phyloP scores from a whole-genome alignment of 108 stramenopile genomes.

The Cyclostephanos invisitatus region DNA sequence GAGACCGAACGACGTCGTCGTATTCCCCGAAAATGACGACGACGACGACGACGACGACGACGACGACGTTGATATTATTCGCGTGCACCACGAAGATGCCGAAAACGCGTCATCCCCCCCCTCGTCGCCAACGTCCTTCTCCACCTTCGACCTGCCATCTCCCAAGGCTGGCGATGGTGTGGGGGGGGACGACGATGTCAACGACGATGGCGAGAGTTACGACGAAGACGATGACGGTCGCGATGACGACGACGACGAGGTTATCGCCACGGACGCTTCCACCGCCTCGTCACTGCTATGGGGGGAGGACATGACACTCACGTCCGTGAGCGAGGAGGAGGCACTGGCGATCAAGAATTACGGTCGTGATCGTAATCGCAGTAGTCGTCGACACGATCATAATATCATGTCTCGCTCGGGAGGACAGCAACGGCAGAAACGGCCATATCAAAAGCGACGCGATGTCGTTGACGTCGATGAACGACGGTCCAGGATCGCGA shows the following conservation, averaged over 20 bases:
- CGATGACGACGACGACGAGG: constrained; percentile 3
- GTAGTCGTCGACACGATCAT: too few relatives aligned
- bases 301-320: constrained; percentile 50
- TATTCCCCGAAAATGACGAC: too few relatives aligned
- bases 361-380: not conserved
- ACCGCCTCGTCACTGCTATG: constrained; percentile 46
- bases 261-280: constrained; percentile 30
- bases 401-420: too few relatives aligned
- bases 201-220: not conserved
- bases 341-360: constrained; percentile 29
- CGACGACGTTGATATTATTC: too few relatives aligned
- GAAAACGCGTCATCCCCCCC: constrained; percentile 3
- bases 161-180: not conserved
- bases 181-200: too few relatives aligned
- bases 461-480: not conserved
- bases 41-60: not conserved
- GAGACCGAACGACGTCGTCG: too few relatives aligned
- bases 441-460: not conserved
- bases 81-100: too few relatives aligned
- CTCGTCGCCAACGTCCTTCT: constrained; percentile 10
- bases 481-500: not conserved
- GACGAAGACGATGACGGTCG: not conserved
- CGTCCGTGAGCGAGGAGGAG: constrained; percentile 45
- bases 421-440: not conserved
- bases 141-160: not conserved